These are phyloP conservation scores for Cladochytrium replicatum DNA, from an alignment of 192 early-diverging fungal species.

Conservation along the genomic window DNA sequence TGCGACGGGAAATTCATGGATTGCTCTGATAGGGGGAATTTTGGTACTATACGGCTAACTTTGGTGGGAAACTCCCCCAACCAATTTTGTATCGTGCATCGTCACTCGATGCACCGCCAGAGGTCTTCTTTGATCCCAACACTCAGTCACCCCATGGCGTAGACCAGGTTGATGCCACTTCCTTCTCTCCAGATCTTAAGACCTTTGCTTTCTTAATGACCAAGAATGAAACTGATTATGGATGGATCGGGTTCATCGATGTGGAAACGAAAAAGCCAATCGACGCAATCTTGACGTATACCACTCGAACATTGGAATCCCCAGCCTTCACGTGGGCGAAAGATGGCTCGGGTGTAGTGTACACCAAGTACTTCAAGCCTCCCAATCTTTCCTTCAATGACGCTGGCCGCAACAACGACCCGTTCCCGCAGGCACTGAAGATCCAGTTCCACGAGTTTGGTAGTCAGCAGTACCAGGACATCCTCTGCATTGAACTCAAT, in stretches of 20 bases:
- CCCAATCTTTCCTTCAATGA: neutral
- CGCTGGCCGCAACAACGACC: conserved; percentile 12
- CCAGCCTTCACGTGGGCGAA: neutral
- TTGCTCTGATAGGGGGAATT: no score
- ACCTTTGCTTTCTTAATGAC: conserved; percentile 15
- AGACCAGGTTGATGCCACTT: conserved; percentile 2
- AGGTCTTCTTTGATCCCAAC: conserved; percentile 22
- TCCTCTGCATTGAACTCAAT: neutral
- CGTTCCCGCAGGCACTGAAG: conserved; percentile 1
- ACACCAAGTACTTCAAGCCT: neutral
- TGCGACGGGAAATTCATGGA: no score
- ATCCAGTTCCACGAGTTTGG: neutral
- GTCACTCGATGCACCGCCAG: neutral
- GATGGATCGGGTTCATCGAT: conserved; percentile 5
- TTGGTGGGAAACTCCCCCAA: neutral
- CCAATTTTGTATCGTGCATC: conserved; percentile 4
- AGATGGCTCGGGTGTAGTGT: neutral
- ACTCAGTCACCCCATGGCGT: conserved; percentile 19
- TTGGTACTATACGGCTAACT: conserved; percentile 2
- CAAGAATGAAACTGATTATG: conserved; percentile 19
- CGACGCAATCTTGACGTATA: neutral
- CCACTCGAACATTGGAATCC: neutral
- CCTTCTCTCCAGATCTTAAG: conserved; percentile 6
- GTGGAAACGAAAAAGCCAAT: conserved; percentile 7
- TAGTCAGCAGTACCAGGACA: neutral